phyloP scores from a whole-genome alignment of 2,329 filamentous ascomycete species.

The Meredithiella fracta region DNA sequence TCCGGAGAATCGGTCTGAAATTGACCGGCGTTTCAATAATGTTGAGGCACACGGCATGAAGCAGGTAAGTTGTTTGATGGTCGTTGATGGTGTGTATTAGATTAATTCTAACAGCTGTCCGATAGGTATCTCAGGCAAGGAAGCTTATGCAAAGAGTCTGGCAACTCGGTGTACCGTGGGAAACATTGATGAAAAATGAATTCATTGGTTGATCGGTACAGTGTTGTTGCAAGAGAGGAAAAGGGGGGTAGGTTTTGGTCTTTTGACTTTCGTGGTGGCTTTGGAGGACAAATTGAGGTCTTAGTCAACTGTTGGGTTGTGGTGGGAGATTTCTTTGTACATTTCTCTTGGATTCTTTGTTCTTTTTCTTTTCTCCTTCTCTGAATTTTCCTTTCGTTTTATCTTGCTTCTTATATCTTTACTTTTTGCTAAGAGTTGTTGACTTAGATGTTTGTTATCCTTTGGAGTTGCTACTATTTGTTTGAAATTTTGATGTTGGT shows the following conservation, averaged over 20 bases:
- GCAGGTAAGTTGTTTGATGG: conserved; percentile 37
- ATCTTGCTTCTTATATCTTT: neutral
- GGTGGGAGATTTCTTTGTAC: neutral
- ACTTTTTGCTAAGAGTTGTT: neutral
- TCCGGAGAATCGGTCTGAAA: conserved; percentile 36
- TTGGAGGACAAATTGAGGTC: neutral
- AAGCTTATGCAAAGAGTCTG: conserved; percentile 52
- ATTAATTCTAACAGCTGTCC: conserved; percentile 13
- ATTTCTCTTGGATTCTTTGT: neutral
- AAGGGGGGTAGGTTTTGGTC: neutral
- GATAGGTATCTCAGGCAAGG: conserved; percentile 41
- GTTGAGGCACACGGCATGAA: conserved; percentile 62
- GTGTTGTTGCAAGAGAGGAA: neutral
- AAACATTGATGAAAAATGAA: conserved; percentile 47
- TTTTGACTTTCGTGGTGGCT: neutral
- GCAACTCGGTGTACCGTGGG: conserved; percentile 52
- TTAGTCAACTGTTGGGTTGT: neutral
- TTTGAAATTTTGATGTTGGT: too few relatives aligned
- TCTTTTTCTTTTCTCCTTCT: neutral
- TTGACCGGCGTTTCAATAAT: conserved; percentile 47
- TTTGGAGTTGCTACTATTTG: neutral
- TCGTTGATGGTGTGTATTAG: neutral
- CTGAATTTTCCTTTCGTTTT: neutral
- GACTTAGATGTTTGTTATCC: neutral
- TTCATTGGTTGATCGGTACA: conserved; percentile 44